phyloP scores from a whole-genome alignment of 164 flowering plant genomes.

The Houttuynia cordata region DNA sequence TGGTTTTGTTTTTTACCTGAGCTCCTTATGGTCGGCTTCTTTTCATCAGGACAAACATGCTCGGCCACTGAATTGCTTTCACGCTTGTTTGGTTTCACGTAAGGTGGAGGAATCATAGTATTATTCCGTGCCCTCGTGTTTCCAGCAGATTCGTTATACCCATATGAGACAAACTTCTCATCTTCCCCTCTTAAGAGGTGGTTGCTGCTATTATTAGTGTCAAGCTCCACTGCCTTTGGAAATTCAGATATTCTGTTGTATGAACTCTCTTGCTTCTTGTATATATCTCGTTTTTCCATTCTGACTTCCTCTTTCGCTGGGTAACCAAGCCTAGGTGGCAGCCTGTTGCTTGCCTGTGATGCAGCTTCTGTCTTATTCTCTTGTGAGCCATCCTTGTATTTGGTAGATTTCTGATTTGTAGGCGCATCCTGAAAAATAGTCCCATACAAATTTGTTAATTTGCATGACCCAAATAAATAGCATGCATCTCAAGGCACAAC shows the following conservation, averaged over 20 bases:
- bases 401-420: not conserved
- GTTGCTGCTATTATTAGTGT: too few relatives aligned
- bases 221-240: not conserved
- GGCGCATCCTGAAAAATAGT: not conserved
- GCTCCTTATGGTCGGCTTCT: not conserved
- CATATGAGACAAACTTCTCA: not conserved
- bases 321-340: not conserved
- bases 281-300: not conserved
- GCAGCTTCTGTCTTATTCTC: constrained; percentile 1
- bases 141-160: constrained; percentile 12
- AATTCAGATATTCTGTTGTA: not conserved
- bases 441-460: not conserved
- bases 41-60: constrained; percentile 1
- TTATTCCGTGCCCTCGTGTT: constrained; percentile 8
- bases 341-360: constrained; percentile 5
- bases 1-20: not conserved
- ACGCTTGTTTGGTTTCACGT: constrained; percentile 16
- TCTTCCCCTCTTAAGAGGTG: not conserved
- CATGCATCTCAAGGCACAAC: not conserved
- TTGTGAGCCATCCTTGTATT: not conserved
- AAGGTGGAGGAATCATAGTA: constrained; percentile 35
- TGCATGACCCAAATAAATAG: too few relatives aligned
- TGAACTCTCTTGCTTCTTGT: not conserved
- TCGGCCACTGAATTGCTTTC: not conserved
- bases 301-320: not conserved